phyloP scores from a whole-genome alignment of 345 rosid species.

The Hypericum perforatum region DNA sequence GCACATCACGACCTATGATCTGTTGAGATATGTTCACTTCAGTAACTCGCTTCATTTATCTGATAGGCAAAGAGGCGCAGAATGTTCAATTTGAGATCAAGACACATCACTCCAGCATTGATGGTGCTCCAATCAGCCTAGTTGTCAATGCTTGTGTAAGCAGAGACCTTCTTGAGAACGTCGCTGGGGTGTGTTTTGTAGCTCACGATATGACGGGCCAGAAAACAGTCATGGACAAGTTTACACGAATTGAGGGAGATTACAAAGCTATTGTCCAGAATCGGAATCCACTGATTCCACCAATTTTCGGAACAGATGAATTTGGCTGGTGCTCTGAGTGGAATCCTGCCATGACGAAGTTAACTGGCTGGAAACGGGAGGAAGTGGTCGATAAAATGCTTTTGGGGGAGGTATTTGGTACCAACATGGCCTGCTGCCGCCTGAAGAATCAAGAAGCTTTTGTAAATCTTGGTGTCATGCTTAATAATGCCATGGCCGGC shows the following conservation, averaged over 20 bases:
- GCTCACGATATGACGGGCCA: constrained; percentile 95
- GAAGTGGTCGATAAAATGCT: constrained; percentile 83
- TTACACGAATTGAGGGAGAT: constrained; percentile 94
- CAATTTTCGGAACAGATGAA: constrained; percentile 81
- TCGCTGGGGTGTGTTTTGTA: constrained; percentile 89
- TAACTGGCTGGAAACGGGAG: constrained; percentile 77
- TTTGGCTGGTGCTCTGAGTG: constrained; percentile 98
- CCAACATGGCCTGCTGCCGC: constrained; percentile 55
- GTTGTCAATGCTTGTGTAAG: constrained; percentile 88
- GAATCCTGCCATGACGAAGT: constrained; percentile 80
- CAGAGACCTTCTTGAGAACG: constrained; percentile 67
- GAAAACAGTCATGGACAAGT: constrained; percentile 90
- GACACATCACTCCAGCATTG: constrained; percentile 50
- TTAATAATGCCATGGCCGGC: constrained; percentile 62
- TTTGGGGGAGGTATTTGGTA: constrained; percentile 80
- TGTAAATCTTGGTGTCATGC: constrained; percentile 63
- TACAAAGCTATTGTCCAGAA: constrained; percentile 88
- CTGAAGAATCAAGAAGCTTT: constrained; percentile 79
- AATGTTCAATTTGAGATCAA: constrained; percentile 76
- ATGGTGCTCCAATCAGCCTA: constrained; percentile 70
- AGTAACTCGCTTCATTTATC: constrained; percentile 1
- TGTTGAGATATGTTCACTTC: neutral
- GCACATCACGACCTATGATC: no score
- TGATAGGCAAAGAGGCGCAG: constrained; percentile 73
- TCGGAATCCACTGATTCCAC: constrained; percentile 88